These are phyloP conservation scores for Lonicera japonica DNA, from an alignment of 129 eudicot genomes.

Conservation along the genomic window DNA sequence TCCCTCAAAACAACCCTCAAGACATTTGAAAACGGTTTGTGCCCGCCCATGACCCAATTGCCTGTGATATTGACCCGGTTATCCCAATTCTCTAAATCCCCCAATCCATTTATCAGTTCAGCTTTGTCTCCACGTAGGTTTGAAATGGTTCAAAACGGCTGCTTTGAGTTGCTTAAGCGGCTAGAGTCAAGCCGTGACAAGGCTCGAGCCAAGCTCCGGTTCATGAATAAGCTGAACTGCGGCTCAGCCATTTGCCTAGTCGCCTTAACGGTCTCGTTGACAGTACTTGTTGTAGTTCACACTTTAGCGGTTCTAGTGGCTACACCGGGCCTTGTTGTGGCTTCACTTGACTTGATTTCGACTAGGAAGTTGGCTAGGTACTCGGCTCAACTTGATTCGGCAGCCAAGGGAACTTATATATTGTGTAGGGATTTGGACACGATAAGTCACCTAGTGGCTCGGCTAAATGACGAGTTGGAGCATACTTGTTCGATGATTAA, in stretches of 20 bases:
- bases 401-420: slow-evolving; percentile 77
- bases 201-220: slow-evolving; percentile 46
- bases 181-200: slow-evolving; percentile 65
- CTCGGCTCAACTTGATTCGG: slow-evolving; percentile 64
- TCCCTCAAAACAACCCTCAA: slow-evolving; percentile 38
- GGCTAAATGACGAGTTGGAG: slow-evolving; percentile 68
- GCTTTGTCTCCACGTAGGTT: slow-evolving; percentile 38
- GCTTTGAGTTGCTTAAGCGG: slow-evolving; percentile 54
- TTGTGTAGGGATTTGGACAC: slow-evolving; percentile 79
- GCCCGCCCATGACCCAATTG: slow-evolving; percentile 8
- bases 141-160: slow-evolving; percentile 43
- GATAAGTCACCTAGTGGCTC: slow-evolving; percentile 56
- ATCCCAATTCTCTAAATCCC: slow-evolving; percentile 42
- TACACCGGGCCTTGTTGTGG: slow-evolving; percentile 51
- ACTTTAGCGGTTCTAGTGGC: slow-evolving; percentile 57
- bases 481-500: slow-evolving; percentile 39
- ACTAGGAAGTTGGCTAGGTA: slow-evolving; percentile 28
- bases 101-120: slow-evolving; percentile 51
- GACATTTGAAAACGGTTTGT: slow-evolving; percentile 10
- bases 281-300: slow-evolving; percentile 50
- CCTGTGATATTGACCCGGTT: slow-evolving; percentile 33
- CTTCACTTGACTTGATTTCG: slow-evolving; percentile 37
- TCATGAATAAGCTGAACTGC: slow-evolving; percentile 31
- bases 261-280: slow-evolving; percentile 53
- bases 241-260: slow-evolving; percentile 62